Evolutionary conservation across 208 protist genomes (phyloP), one percentile per base, ranked within the genome.

Genomic region (Crithidia sp.): DNA sequence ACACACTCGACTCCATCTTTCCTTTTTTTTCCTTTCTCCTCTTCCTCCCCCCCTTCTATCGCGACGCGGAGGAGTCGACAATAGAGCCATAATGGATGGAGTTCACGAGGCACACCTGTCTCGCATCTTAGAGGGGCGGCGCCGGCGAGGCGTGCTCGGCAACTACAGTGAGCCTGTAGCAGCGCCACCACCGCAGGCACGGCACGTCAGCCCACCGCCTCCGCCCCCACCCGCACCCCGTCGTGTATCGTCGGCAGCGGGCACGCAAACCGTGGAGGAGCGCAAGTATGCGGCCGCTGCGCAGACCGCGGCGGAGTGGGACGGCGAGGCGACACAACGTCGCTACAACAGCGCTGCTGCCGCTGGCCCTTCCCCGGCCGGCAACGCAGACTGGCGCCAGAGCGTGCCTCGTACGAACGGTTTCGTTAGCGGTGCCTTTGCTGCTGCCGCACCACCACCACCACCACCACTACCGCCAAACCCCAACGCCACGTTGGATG

Each of bases 111-210:
- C 77, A 14, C 84, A 93, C 43, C 74, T 95, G n/a, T 66, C 73
- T 57, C 84, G 86, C 17, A 93, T 95, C 60, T 77, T 95, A 65
- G 86, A 95, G 64, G 89, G 80, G 28, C 87, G 90, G 17, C 83
- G 83, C 45, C 65, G 83, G 16, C 87, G 90, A 40, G 83, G 87
- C n/a, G 84, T 86, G 4, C 63, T 90, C 6, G 85, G 74, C 43
- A 69, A 69, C 36, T 84, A 72, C 68, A 41, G 37, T 39, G 69
- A 56, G 2, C 55, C 54, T 6, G 58, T 62, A 19, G 37, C 69
- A 3, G 16, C 63, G 5, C 55, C 65, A 55, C 39, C 50, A 13
- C 49, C 54, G 60, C 58, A 45, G 39, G 7, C 7, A n/a, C 49
- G 47, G 53, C 50, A 74, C 80, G 19, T 59, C 65, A 56, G 72